phyloP scores from a whole-genome alignment of 1,139 yeast species.

The Yamadazyma friedrichii region DNA sequence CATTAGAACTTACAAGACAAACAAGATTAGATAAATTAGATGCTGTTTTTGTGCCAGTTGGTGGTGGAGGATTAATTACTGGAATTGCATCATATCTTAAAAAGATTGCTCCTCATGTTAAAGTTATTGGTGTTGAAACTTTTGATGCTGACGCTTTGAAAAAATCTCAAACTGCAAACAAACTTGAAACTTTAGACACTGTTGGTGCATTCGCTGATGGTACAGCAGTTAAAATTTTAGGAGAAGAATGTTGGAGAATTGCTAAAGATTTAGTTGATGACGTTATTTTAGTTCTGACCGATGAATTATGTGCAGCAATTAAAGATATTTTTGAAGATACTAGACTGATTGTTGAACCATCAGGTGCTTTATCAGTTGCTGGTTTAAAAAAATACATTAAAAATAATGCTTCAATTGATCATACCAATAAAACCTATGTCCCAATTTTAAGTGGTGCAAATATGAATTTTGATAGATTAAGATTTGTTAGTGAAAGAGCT shows the following conservation, averaged over 20 bases:
- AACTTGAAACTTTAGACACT: constrained; percentile 54
- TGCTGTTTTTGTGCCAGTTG: constrained; percentile 91
- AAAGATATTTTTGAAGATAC: constrained; percentile 97
- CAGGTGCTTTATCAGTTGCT: constrained; percentile 95
- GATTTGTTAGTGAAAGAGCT: constrained; percentile 98
- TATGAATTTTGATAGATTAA: constrained; percentile 93
- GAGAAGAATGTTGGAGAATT: constrained; percentile 87
- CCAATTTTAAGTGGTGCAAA: constrained; percentile 90
- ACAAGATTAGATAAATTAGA: constrained; percentile 71
- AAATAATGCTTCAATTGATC: constrained; percentile 66
- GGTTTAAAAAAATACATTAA: constrained; percentile 83
- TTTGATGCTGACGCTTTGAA: constrained; percentile 90
- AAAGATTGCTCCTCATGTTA: constrained; percentile 96
- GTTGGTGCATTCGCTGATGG: constrained; percentile 99
- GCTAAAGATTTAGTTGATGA: constrained; percentile 83
- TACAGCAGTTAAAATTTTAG: constrained; percentile 91
- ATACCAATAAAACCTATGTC: constrained; percentile 69
- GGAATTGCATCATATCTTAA: constrained; percentile 89
- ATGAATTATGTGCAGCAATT: constrained; percentile 96
- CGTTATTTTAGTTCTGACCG: constrained; percentile 82
- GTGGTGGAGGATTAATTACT: constrained; percentile 96
- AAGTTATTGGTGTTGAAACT: constrained; percentile 94
- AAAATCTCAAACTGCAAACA: constrained; percentile 60
- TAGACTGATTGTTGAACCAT: constrained; percentile 90
- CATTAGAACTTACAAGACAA: constrained; percentile 88